Evolutionary conservation across 2,329 filamentous ascomycete genomes (phyloP).

Genomic region (Fusarium sp.): DNA sequence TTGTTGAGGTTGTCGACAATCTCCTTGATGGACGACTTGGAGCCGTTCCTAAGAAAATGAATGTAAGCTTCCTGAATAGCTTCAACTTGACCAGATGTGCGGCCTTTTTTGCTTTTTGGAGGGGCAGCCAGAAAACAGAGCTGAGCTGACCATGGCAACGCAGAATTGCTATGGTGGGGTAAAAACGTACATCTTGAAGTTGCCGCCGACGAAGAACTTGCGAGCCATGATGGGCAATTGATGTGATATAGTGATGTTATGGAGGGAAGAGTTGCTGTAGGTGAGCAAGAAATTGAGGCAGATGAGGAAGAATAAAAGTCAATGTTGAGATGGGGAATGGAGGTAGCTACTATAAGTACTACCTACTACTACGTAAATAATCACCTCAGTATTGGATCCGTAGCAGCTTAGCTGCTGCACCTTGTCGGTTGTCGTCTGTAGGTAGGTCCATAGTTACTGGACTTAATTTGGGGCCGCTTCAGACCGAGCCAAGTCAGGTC

Average conservation of each 20-base stretch:
- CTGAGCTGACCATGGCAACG: slow-evolving; percentile 26
- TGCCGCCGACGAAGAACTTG: slow-evolving; percentile 97
- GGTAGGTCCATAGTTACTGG: slow-evolving; percentile 20
- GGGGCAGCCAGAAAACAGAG: slow-evolving; percentile 24
- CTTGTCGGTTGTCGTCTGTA: slow-evolving; percentile 2
- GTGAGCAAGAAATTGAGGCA: slow-evolving; percentile 20
- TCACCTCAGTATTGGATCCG: slow-evolving; percentile 9
- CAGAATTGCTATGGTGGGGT: slow-evolving; percentile 45
- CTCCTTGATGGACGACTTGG: slow-evolving; percentile 86
- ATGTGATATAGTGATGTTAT: slow-evolving; percentile 8
- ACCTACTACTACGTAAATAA: slow-evolving; percentile 25
- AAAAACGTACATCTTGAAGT: slow-evolving; percentile 94
- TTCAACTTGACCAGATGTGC: slow-evolving; percentile 38
- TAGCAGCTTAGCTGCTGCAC: slow-evolving; percentile 26
- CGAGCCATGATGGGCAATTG: slow-evolving; percentile 80
- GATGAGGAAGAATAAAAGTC: slow-evolving; percentile 19
- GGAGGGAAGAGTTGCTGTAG: neutral
- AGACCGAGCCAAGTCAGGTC: slow-evolving; percentile 42
- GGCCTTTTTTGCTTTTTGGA: slow-evolving; percentile 47
- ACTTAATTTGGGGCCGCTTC: slow-evolving; percentile 35
- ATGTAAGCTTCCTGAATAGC: slow-evolving; percentile 32
- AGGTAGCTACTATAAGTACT: slow-evolving; percentile 22
- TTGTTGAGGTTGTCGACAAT: slow-evolving; percentile 92
- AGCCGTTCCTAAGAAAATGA: slow-evolving; percentile 81
- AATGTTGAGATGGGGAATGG: slow-evolving; percentile 24